These are phyloP conservation scores for Boletales sp. DNA, from an alignment of 768 basidiomycete genomes.

Conservation along the genomic window DNA sequence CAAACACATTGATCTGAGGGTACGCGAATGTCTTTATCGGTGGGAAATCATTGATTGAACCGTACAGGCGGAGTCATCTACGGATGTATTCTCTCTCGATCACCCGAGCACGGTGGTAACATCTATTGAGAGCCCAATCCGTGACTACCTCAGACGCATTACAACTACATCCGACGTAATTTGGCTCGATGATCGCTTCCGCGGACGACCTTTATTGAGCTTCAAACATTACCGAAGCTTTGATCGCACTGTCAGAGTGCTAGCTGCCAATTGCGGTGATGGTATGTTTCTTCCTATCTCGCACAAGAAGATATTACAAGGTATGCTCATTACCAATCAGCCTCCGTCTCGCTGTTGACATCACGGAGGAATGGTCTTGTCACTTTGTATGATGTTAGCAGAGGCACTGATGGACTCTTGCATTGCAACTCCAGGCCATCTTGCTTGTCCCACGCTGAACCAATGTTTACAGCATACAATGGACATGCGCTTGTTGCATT, in stretches of 20 bases:
- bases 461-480: slow-evolving; percentile 23
- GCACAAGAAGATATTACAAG: not conserved
- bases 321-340: slow-evolving; percentile 30
- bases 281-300: slow-evolving; percentile 23
- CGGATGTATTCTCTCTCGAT: slow-evolving; percentile 35
- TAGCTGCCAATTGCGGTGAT: slow-evolving; percentile 34
- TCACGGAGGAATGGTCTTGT: slow-evolving; percentile 58
- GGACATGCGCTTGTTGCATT: slow-evolving; percentile 32
- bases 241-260: slow-evolving; percentile 53
- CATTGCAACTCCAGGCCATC: slow-evolving; percentile 41
- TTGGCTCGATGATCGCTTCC: slow-evolving; percentile 67
- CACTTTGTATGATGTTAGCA: slow-evolving; percentile 62
- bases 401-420: slow-evolving; percentile 36
- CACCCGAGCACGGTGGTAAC: slow-evolving; percentile 44
- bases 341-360: slow-evolving; percentile 50
- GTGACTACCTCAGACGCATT: slow-evolving; percentile 47
- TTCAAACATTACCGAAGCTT: slow-evolving; percentile 57
- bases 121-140: slow-evolving; percentile 43
- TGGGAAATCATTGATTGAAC: slow-evolving; percentile 5
- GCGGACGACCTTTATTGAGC: slow-evolving; percentile 54
- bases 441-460: slow-evolving; percentile 32
- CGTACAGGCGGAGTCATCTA: slow-evolving; percentile 26
- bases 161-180: slow-evolving; percentile 59
- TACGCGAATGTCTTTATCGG: slow-evolving; percentile 27
- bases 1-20: slow-evolving; percentile 53